phyloP scores from a whole-genome alignment of 306 rosid genomes.

The Quercus suber region DNA sequence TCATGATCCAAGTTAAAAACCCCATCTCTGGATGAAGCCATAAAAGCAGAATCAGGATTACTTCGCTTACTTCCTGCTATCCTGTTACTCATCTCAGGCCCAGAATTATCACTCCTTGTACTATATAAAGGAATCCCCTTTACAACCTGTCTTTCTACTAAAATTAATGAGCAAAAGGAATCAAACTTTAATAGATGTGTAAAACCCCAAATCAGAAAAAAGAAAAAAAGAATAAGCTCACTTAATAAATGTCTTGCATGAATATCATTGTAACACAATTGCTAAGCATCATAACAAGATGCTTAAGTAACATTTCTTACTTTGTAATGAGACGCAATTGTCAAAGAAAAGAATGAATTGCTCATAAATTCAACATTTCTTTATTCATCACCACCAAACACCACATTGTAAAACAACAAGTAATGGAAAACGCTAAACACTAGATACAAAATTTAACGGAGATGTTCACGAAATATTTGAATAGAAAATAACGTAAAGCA shows the following conservation, averaged over 20 bases:
- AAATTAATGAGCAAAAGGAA: slow-evolving; percentile 31
- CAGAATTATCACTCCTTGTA: slow-evolving; percentile 73
- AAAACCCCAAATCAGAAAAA: slow-evolving; percentile 2
- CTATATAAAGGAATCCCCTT: slow-evolving; percentile 91
- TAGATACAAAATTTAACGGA: background rate
- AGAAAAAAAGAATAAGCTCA: background rate
- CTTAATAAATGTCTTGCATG: slow-evolving; percentile 9
- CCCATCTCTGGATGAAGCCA: slow-evolving; percentile 73
- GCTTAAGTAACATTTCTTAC: slow-evolving; percentile 5
- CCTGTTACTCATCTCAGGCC: slow-evolving; percentile 62
- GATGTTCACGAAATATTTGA: slow-evolving; percentile 5
- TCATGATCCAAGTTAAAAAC: slow-evolving; percentile 60
- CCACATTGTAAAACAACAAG: background rate
- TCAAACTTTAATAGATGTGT: slow-evolving; percentile 26
- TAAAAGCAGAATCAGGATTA: slow-evolving; percentile 72
- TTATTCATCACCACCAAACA: slow-evolving; percentile 18
- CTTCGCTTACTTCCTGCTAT: slow-evolving; percentile 77
- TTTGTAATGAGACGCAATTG: background rate
- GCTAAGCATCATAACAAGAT: slow-evolving; percentile 9
- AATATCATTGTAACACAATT: slow-evolving; percentile 11
- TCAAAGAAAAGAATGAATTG: background rate
- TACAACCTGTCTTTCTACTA: slow-evolving; percentile 64
- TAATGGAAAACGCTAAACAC: background rate
- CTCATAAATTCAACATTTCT: slow-evolving; percentile 15
- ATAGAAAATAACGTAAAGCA: background rate